Base-by-base conservation (phyloP, 495 filamentous ascomycete genomes). In the Cryomyces antarcticus region DNA sequence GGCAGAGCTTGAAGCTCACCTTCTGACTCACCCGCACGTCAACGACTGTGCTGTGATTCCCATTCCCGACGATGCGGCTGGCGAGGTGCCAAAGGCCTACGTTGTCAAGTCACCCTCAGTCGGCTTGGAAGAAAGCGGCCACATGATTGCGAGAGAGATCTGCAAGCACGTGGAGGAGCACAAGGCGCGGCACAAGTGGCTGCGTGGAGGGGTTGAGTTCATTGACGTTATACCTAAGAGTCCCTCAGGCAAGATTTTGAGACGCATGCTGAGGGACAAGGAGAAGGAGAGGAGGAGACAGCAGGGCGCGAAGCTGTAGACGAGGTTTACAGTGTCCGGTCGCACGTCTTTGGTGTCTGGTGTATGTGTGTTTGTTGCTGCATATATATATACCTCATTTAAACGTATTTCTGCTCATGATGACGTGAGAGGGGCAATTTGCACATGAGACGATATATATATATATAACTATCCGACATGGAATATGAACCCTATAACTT, bases 171-270 rank as follows among this genome's bases (percentile, higher is more conserved):
- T 93, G 4, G 72, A 85, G 54, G 66, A 85, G 31, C 75, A 85
- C 60, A 93, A 93, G 61, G 77, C 82, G 4, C 69, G 74, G 37
- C 80, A 93, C 55, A 94, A 94, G 69, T 86, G 82, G 81, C 61
- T 94, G 46, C 80, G 77, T 58, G 86, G 85, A 4, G 84, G 86
- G 5, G 66, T 93, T 6, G 70, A 77, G 52, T 95, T 95, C 52
- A 59, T 78, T 28, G 72, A 77, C 46, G 64, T 49, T 0, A 71
- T 95, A 44, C 87, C 88, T 13, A 94, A 94, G 68, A 92, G 81
- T 51, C 80, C 88, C 0, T 85, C 78, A 56, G 87, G 87, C 9
- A 94, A 96, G 76, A 94, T 96, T 49, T 56, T 96, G 53, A 65
- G 86, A 35, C 68, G 83, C 13, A 50, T 92, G 49, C 59, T 96